Evolutionary conservation across 257 asterid genomes (phyloP).

Genomic region (Fraxinus pennsylvanica): DNA sequence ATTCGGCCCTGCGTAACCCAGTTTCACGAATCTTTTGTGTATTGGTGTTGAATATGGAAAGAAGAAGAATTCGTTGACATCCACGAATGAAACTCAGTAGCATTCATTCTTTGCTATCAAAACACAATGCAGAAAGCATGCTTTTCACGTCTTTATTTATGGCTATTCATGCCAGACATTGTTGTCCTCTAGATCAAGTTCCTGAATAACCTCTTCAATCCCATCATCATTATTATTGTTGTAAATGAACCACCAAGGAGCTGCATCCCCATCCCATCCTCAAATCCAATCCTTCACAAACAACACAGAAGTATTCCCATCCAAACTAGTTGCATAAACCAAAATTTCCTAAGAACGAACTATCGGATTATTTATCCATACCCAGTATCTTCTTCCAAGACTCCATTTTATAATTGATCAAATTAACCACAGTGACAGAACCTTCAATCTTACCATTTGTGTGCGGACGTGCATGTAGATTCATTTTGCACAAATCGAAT

Average conservation of each 20-base stretch:
- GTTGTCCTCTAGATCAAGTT: conserved; percentile 51
- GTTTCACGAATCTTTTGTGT: conserved; percentile 33
- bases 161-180: conserved; percentile 88
- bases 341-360: conserved; percentile 66
- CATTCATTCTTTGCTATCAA: conserved; percentile 73
- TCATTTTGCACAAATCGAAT: too few species aligned
- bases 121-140: conserved; percentile 93
- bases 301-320: conserved; percentile 58
- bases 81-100: conserved; percentile 85
- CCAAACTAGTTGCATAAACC: conserved; percentile 69
- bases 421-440: too few species aligned
- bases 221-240: conserved; percentile 88
- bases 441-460: too few species aligned
- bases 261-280: conserved; percentile 25
- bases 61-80: conserved; percentile 86
- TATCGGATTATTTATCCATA: conserved; percentile 34
- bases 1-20: conserved; percentile 45
- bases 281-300: conserved; percentile 84
- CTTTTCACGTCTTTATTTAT: conserved; percentile 95
- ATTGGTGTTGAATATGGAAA: conserved; percentile 53
- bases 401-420: conserved; percentile 15
- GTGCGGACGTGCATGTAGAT: too few species aligned
- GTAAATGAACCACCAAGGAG: conserved; percentile 67
- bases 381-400: conserved; percentile 16
- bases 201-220: conserved; percentile 46